Evolutionary conservation across 2,329 filamentous ascomycete species (phyloP).

Genomic region (Geosmithia flava): DNA sequence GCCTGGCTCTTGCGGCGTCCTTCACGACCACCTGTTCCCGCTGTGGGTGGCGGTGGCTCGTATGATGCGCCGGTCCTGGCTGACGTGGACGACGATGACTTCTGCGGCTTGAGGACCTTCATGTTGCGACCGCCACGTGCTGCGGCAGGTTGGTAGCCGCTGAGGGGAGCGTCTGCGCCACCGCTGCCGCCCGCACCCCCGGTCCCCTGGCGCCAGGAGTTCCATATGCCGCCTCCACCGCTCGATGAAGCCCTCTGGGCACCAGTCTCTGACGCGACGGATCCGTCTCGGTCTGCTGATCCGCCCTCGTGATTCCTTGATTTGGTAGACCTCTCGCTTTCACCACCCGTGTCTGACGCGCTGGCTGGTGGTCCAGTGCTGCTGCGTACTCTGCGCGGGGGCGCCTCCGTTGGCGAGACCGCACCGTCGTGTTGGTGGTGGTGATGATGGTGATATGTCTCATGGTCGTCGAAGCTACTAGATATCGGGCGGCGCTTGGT

Average conservation of each 20-base stretch:
- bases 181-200: conserved; percentile 32
- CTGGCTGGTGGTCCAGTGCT: conserved; percentile 21
- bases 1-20: conserved; percentile 42
- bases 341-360: conserved; percentile 29
- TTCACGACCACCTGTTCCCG: conserved; percentile 21
- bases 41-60: conserved; percentile 34
- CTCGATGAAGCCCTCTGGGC: conserved; percentile 25
- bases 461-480: conserved; percentile 6
- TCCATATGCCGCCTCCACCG: conserved; percentile 51
- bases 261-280: conserved; percentile 13
- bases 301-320: conserved; percentile 11
- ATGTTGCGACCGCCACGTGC: conserved; percentile 56
- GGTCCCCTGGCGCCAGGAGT: conserved; percentile 54
- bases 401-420: conserved; percentile 22
- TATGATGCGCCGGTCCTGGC: conserved; percentile 37
- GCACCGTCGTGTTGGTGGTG: conserved; percentile 7
- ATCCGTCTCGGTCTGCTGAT: conserved; percentile 13
- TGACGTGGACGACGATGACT: conserved; percentile 40
- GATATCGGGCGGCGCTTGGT: neutral
- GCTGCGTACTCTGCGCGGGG: conserved; percentile 8
- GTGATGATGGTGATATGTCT: conserved; percentile 9
- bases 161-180: conserved; percentile 41
- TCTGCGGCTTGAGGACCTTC: conserved; percentile 79
- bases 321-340: conserved; percentile 23
- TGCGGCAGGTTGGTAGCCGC: conserved; percentile 59